Evolutionary conservation across 2,329 filamentous ascomycete species (phyloP).

Genomic region (Colletotrichum karsti): DNA sequence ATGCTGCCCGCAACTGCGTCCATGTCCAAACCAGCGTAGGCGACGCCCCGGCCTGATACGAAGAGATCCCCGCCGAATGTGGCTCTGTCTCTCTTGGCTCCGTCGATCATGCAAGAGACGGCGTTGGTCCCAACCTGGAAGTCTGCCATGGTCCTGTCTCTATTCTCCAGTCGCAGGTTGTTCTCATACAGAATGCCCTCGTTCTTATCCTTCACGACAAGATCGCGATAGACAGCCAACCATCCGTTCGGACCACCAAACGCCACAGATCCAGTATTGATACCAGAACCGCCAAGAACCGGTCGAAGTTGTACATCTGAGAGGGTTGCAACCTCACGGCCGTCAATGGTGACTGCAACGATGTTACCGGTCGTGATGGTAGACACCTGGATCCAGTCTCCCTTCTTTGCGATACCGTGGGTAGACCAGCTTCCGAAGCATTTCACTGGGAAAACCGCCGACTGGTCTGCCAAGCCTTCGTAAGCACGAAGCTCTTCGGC

Average conservation of each 20-base stretch:
- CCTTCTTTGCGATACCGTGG: neutral
- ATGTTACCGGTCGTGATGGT: neutral
- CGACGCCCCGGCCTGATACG: constrained; percentile 17
- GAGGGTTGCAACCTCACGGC: neutral
- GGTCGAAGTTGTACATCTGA: constrained; percentile 6
- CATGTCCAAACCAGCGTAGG: constrained; percentile 7
- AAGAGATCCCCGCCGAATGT: constrained; percentile 21
- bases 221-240: neutral
- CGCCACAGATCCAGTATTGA: constrained; percentile 19
- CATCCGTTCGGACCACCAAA: constrained; percentile 22
- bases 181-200: constrained; percentile 13
- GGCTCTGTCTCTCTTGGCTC: constrained; percentile 20
- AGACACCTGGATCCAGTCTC: neutral
- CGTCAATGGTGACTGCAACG: neutral
- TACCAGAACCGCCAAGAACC: neutral
- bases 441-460: constrained; percentile 10
- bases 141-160: neutral
- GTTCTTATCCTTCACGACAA: neutral
- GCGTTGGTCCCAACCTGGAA: constrained; percentile 20
- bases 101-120: constrained; percentile 21
- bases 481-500: neutral
- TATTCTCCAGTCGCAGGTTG: neutral
- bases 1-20: constrained; percentile 15
- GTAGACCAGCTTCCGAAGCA: constrained; percentile 11
- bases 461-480: constrained; percentile 11